phyloP scores from a whole-genome alignment of 2,329 filamentous ascomycete genomes.

The Lachnellula suecica region DNA sequence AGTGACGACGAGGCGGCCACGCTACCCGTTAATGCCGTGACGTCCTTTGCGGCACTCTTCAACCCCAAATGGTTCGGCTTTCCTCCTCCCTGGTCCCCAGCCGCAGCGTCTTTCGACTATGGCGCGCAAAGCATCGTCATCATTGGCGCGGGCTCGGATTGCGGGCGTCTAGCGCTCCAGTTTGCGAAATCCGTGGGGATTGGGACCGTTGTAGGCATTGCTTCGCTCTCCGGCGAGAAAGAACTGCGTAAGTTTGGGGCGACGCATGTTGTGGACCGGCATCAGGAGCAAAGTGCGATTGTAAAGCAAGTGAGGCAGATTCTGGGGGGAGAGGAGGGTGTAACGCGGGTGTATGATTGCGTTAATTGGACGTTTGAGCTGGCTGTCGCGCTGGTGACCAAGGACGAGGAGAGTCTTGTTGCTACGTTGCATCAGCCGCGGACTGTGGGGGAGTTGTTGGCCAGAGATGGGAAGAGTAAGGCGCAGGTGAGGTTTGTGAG shows the following conservation, averaged over 20 bases:
- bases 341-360: neutral
- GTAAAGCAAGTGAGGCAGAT: neutral
- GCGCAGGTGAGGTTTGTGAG: neutral
- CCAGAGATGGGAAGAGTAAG: neutral
- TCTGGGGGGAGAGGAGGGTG: neutral
- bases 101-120: conserved; percentile 1
- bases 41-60: conserved; percentile 37
- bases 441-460: neutral
- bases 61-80: conserved; percentile 4
- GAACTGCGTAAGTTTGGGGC: conserved; percentile 37
- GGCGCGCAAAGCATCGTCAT: conserved; percentile 26
- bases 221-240: conserved; percentile 26
- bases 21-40: conserved; percentile 36
- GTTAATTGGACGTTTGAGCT: neutral
- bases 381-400: neutral
- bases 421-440: neutral
- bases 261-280: conserved; percentile 40
- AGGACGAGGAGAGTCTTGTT: neutral
- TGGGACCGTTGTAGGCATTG: conserved; percentile 38
- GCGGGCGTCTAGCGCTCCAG: conserved; percentile 34
- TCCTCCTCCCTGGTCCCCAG: neutral
- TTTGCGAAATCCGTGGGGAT: conserved; percentile 35
- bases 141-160: conserved; percentile 35
- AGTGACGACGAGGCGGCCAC: conserved; percentile 38
- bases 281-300: neutral